phyloP scores from a whole-genome alignment of 2,329 filamentous ascomycete genomes.

The Dendryphion nanum region DNA sequence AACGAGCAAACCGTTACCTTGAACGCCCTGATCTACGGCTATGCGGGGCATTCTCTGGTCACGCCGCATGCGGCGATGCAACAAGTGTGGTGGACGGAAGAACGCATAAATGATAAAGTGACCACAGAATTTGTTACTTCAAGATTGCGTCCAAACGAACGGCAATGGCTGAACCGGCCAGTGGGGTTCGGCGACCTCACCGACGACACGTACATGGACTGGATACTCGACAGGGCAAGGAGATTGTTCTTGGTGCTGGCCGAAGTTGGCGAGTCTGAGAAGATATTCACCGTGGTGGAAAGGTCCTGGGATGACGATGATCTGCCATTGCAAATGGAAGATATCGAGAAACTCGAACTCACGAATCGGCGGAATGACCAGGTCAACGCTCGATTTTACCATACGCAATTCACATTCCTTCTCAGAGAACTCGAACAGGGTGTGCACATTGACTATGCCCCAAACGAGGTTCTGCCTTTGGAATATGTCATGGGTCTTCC shows the following conservation, averaged over 20 bases:
- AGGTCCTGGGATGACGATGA: conserved; percentile 76
- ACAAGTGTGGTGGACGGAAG: conserved; percentile 69
- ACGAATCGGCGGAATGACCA: conserved; percentile 60
- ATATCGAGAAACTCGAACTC: conserved; percentile 63
- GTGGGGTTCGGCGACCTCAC: conserved; percentile 68
- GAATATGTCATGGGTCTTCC: conserved; percentile 63
- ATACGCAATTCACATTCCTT: conserved; percentile 70
- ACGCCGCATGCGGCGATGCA: conserved; percentile 50
- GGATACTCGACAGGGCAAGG: conserved; percentile 69
- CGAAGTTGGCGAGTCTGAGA: conserved; percentile 68
- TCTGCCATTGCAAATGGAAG: conserved; percentile 65
- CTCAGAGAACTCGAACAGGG: conserved; percentile 62
- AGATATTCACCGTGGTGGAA: conserved; percentile 73
- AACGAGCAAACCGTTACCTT: conserved; percentile 46
- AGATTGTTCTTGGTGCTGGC: conserved; percentile 69
- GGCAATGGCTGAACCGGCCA: conserved; percentile 60
- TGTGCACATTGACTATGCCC: conserved; percentile 62
- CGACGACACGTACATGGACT: conserved; percentile 75
- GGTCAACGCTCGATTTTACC: conserved; percentile 67
- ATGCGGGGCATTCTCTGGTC: conserved; percentile 50
- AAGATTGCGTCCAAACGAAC: conserved; percentile 63
- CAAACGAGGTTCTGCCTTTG: conserved; percentile 68
- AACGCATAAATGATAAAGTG: conserved; percentile 67
- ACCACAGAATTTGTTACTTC: conserved; percentile 66
- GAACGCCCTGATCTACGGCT: conserved; percentile 52